Evolutionary conservation across 176 grass and related monocot genomes (phyloP), one percentile per base, ranked within the genome.

Genomic region (Panicum miliaceum): DNA sequence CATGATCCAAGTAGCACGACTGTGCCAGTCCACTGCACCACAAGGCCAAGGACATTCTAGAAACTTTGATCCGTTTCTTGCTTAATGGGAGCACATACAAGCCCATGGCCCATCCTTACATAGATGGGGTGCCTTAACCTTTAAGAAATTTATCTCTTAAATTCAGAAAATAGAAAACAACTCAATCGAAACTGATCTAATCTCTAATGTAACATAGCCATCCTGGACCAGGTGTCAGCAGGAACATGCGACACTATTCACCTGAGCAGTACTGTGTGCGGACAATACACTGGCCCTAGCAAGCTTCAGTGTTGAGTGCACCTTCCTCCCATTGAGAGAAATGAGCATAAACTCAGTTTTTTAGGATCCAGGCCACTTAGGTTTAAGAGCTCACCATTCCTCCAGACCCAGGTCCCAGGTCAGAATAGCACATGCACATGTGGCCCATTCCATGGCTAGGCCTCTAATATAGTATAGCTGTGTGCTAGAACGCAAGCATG

Each of bases 321-420:
- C 37, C 64, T 40, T 57, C n/a, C n/a, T 59, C n/a, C 8, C 57
- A 5, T 59, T n/a, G 6, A 82, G 67, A 79, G 67, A 70, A 45
- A 11, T 10, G 20, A 40, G 36, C 10, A 16, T 37, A 8, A 18
- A 15, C 52, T 68, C 65, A 23, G 22, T 46, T 26, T 23, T 71
- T 26, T 46, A 71, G n/a, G 41, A 71, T 46, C 12, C 12, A 71
- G 5, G 5, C 20, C 38, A 41, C 20, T 37, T 6, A 68, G 65
- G 22, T n/a, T 8, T 70, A n/a, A 70, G 20, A n/a, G 67, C 22
- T 45, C 67, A 70, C 11, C 37, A n/a, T 43, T 69, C 66, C 66
- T 67, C 64, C 3, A 37, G 36, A 13, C 36, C 65, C 37, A 68
- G 65, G 22, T 59, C 25, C 65, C 37, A 68, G 65, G 22, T 59